These are phyloP conservation scores for Phytophthora kernoviae DNA, from an alignment of 352 stramenopile genomes.

Conservation along the genomic window DNA sequence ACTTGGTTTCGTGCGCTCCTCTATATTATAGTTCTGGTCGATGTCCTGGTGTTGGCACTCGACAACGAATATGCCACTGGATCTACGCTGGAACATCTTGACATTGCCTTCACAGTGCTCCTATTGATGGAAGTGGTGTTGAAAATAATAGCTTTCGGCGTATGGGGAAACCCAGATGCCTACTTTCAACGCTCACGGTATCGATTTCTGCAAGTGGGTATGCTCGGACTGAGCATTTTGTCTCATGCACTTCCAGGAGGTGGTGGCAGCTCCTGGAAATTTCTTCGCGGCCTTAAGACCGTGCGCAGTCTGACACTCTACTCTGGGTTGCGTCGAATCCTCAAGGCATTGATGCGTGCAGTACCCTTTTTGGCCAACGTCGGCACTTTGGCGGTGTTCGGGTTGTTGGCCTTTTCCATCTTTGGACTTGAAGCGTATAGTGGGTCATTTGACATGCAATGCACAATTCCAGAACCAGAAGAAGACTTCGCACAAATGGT, in stretches of 20 bases:
- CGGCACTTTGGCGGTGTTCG: conserved; percentile 71
- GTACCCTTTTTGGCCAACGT: conserved; percentile 83
- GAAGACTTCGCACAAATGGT: conserved; percentile 1
- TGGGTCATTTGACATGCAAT: conserved; percentile 59
- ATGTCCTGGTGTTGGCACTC: conserved; percentile 62
- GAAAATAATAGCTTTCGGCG: conserved; percentile 60
- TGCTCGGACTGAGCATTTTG: conserved; percentile 56
- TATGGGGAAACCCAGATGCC: conserved; percentile 43
- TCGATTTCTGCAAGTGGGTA: conserved; percentile 54
- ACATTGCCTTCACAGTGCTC: conserved; percentile 66
- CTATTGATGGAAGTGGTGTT: conserved; percentile 62
- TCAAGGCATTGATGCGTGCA: conserved; percentile 64
- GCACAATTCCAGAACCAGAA: conserved; percentile 22
- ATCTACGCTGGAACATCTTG: conserved; percentile 35
- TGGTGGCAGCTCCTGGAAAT: conserved; percentile 37
- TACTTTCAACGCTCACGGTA: conserved; percentile 60
- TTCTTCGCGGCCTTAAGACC: conserved; percentile 72
- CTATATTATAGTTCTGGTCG: conserved; percentile 49
- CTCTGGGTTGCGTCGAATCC: conserved; percentile 64
- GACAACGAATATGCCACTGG: conserved; percentile 54
- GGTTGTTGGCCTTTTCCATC: conserved; percentile 78
- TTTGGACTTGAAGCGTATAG: conserved; percentile 75
- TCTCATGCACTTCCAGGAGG: conserved; percentile 39
- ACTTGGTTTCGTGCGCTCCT: conserved; percentile 49
- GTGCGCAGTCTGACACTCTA: conserved; percentile 70